Evolutionary conservation across 2,329 filamentous ascomycete genomes (phyloP), one percentile per base, ranked within the genome.

Genomic region (Calonectria fujianensis): DNA sequence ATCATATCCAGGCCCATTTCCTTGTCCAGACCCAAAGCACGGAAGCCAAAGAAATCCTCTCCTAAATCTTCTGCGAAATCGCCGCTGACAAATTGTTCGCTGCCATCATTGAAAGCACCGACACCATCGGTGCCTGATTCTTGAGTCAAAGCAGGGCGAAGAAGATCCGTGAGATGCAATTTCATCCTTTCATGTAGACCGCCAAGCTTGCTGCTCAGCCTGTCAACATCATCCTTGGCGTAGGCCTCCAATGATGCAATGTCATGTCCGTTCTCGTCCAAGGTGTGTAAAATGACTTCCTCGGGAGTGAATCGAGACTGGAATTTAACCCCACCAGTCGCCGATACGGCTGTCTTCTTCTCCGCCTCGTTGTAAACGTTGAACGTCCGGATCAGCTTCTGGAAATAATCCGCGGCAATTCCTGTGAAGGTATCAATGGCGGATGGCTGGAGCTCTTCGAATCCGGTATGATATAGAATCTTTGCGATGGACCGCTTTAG

Each of bases 1-100:
- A 98, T 91, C 78, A 94, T 94, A 39, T 96, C 93, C 75, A 97
- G 90, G 24, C 96, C 96, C 83, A 98, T 94, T 83, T 99, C 97
- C 80, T 93, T 94, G 81, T 98, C 96, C 73, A 99, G 90, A 54
- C 97, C 97, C 59, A 99, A 91, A 74, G 98, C 96, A 83, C 96
- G 96, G 91, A 99, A 98, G 35, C 97, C 97, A 82, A 99, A 99
- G 90, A 98, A 99, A 86, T 99, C 97, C 87, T 99, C 97, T 75
- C 96, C 96, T 16, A 99, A 94, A 80, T 99, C 97, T 83, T 98
- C 97, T 0, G 97, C 97, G 84, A 99, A 99, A 85, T 99, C 97
- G 75, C 97, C 97, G 59, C 95, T 95, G 63, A 98, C 93, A 80
- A 98, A 99, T 83, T 98, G 97, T 77, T 99, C 97, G 84, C 96